These are phyloP conservation scores for Penicillium sp. DNA, from an alignment of 2,329 filamentous ascomycete species.

Conservation along the genomic window DNA sequence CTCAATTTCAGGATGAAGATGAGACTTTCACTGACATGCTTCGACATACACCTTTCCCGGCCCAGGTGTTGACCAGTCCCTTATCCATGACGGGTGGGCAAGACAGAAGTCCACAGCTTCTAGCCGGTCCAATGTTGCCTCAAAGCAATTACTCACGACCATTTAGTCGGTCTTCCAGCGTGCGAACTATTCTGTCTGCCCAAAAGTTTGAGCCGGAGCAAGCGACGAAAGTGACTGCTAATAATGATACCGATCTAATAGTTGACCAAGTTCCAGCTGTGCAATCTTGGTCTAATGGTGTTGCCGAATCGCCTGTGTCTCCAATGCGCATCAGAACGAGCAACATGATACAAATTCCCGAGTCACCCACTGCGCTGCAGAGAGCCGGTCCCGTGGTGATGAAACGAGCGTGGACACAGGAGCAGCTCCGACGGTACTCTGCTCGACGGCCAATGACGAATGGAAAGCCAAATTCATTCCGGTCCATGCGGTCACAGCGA, in stretches of 20 bases:
- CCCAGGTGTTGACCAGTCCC: background rate
- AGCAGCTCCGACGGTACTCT: constrained; percentile 25
- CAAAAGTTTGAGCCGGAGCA: constrained; percentile 9
- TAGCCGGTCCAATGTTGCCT: constrained; percentile 1
- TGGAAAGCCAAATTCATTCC: constrained; percentile 24
- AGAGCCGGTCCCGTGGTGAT: constrained; percentile 11
- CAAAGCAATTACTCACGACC: constrained; percentile 40
- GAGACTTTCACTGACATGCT: constrained; percentile 14
- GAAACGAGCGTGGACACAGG: constrained; percentile 21
- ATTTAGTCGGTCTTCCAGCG: constrained; percentile 35
- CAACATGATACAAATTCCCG: constrained; percentile 21
- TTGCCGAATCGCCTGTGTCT: constrained; percentile 11
- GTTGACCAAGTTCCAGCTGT: background rate
- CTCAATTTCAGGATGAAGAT: constrained; percentile 36
- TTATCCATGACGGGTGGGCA: background rate
- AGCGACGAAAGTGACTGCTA: background rate
- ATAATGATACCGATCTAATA: background rate
- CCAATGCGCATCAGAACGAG: constrained; percentile 25
- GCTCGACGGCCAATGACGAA: constrained; percentile 22
- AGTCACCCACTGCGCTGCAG: constrained; percentile 33
- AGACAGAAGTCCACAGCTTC: background rate
- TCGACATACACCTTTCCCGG: background rate
- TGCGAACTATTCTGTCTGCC: constrained; percentile 19
- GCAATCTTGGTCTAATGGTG: background rate
- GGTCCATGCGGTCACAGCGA: constrained; percentile 26